Conservation (phyloP, 768 basidiomycete genomes). For the Porpolomopsis calyptriformis region DNA sequence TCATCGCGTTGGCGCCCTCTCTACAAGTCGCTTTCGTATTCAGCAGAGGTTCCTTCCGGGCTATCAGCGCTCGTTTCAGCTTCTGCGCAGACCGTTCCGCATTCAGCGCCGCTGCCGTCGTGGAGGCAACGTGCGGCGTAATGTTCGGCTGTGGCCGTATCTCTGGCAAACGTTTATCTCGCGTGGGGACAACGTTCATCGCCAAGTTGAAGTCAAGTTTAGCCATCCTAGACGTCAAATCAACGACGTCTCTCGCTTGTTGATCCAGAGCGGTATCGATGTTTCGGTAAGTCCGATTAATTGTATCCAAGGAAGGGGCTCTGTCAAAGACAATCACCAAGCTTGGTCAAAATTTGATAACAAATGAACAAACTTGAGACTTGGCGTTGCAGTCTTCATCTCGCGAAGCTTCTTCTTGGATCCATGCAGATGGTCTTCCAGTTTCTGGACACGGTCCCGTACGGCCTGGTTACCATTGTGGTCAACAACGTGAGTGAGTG, state of each 20-base stretch:
- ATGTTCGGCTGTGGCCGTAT: constrained; percentile 33
- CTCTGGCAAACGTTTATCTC: constrained; percentile 35
- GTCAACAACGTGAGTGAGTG: background rate
- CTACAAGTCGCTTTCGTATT: constrained; percentile 42
- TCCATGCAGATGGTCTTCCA: constrained; percentile 61
- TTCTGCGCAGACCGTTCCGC: constrained; percentile 64
- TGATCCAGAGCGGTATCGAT: constrained; percentile 65
- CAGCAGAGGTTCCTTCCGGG: constrained; percentile 54
- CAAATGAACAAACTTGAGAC: constrained; percentile 41
- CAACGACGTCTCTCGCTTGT: constrained; percentile 43
- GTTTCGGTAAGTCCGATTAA: constrained; percentile 77
- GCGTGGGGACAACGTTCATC: constrained; percentile 12
- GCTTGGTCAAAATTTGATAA: background rate
- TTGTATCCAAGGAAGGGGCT: constrained; percentile 74
- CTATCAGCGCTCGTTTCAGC: constrained; percentile 59
- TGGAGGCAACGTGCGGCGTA: constrained; percentile 57
- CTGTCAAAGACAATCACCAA: constrained; percentile 29
- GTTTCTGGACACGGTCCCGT: constrained; percentile 62
- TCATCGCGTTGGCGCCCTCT: constrained; percentile 22
- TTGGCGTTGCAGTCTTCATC: constrained; percentile 49
- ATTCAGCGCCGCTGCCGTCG: constrained; percentile 73
- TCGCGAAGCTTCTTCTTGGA: constrained; percentile 62
- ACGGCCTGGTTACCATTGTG: constrained; percentile 37
- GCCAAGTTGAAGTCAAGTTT: constrained; percentile 34
- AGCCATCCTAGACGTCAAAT: constrained; percentile 41